phyloP scores from a whole-genome alignment of 768 basidiomycete species.

The Chalciporus pseudorubinellus region DNA sequence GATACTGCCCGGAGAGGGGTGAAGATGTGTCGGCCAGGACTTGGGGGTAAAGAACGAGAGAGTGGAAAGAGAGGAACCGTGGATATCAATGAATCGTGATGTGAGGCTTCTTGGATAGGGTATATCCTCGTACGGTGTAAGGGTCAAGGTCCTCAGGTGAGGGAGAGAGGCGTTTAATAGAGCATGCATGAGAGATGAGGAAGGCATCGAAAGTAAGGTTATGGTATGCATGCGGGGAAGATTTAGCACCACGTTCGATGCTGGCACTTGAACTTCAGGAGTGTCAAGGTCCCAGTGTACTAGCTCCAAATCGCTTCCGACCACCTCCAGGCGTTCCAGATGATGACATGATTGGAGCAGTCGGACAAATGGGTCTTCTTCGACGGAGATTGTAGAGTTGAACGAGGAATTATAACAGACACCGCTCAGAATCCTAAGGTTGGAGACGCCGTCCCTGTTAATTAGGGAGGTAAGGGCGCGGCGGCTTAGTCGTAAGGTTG shows the following conservation, averaged over 20 bases:
- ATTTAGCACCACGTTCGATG: conserved; percentile 39
- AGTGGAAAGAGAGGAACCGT: conserved; percentile 57
- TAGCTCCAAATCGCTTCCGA: conserved; percentile 58
- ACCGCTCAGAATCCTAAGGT: conserved; percentile 53
- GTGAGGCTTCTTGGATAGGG: conserved; percentile 56
- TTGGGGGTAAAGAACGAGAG: conserved; percentile 69
- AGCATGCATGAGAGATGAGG: conserved; percentile 58
- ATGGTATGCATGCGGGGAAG: conserved; percentile 60
- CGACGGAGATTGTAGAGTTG: conserved; percentile 22
- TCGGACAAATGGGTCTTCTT: conserved; percentile 55
- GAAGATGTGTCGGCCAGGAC: conserved; percentile 60
- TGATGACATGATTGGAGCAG: conserved; percentile 54
- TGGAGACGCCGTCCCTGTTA: conserved; percentile 46
- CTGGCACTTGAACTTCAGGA: conserved; percentile 21
- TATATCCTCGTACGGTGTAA: conserved; percentile 74
- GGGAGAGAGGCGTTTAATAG: conserved; percentile 63
- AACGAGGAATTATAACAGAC: conserved; percentile 46
- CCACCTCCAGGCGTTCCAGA: conserved; percentile 62
- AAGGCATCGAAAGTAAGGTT: conserved; percentile 63
- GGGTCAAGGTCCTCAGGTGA: conserved; percentile 55
- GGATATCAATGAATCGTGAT: conserved; percentile 55
- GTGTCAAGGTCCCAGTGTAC: conserved; percentile 41
- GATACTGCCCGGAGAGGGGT: conserved; percentile 50
- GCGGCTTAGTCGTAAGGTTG: conserved; percentile 58
- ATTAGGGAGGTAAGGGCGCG: conserved; percentile 53